phyloP scores from a whole-genome alignment of 495 filamentous ascomycete species.

The Penicillium crystallinum region DNA sequence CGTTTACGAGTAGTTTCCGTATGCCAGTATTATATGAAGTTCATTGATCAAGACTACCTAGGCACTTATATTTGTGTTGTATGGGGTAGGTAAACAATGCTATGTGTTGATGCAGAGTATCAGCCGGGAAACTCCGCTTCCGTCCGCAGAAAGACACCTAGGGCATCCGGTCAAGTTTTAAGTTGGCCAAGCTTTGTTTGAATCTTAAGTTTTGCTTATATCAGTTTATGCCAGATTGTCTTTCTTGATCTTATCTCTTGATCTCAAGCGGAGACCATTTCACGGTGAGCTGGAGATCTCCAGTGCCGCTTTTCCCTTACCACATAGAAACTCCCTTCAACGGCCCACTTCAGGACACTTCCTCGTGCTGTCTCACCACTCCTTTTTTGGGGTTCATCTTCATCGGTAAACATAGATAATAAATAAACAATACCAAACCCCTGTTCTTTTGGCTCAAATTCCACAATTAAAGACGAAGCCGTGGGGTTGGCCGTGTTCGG shows the following conservation, averaged over 20 bases:
- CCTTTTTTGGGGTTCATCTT: not conserved
- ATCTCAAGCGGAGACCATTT: not conserved
- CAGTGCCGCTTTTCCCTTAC: not conserved
- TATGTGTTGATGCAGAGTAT: not conserved
- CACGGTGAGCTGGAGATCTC: not conserved
- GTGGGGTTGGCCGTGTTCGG: not conserved
- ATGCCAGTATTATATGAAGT: not conserved
- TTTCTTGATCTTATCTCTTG: not conserved
- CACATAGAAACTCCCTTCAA: not conserved
- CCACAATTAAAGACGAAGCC: not conserved
- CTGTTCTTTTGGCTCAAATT: too few relatives aligned
- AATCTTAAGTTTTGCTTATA: too few relatives aligned
- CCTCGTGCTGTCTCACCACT: not conserved
- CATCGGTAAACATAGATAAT: too few relatives aligned
- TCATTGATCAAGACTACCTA: not conserved
- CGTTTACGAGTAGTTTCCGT: not conserved
- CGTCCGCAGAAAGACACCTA: too few relatives aligned
- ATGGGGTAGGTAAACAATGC: too few relatives aligned
- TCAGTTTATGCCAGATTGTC: too few relatives aligned
- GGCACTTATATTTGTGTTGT: not conserved
- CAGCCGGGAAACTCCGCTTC: not conserved
- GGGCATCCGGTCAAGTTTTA: too few relatives aligned
- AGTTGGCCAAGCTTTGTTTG: too few relatives aligned
- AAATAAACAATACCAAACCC: too few relatives aligned
- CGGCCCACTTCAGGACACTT: not conserved